A percentile compares a stretch with the other conserved stretches of the same genome.
These are phyloP conservation scores for Paxillus involutus DNA, from an alignment of 768 basidiomycete genomes.

Conservation along the genomic window DNA sequence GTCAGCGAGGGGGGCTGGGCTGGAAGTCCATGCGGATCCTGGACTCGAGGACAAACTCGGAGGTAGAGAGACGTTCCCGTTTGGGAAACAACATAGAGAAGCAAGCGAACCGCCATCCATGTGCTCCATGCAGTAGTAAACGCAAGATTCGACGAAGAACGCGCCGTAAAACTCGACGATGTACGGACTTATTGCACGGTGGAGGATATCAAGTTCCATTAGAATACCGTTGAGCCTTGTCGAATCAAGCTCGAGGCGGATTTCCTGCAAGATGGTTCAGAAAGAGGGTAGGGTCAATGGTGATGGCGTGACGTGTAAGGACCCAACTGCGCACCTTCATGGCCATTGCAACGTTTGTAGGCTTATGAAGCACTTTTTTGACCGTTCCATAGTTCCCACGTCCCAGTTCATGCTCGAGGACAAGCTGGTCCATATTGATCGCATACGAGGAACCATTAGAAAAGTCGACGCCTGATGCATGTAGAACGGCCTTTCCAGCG, in stretches of 20 bases:
- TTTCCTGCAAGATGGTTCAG: conserved; percentile 65
- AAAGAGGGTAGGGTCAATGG: background rate
- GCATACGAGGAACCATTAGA: conserved; percentile 86
- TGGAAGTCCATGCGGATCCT: conserved; percentile 35
- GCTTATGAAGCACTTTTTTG: conserved; percentile 90
- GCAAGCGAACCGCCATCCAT: conserved; percentile 99
- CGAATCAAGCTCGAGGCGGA: conserved; percentile 92
- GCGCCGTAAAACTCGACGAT: conserved; percentile 99
- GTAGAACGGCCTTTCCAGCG: conserved; percentile 87
- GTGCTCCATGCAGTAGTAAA: conserved; percentile 99
- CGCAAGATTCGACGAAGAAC: conserved; percentile 99
- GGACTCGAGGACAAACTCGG: conserved; percentile 32
- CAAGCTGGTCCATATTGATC: conserved; percentile 93
- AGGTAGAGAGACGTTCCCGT: conserved; percentile 34
- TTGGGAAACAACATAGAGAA: conserved; percentile 56
- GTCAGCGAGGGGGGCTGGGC: conserved; percentile 54
- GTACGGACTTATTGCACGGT: conserved; percentile 85
- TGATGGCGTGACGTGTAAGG: conserved; percentile 9
- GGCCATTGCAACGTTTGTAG: conserved; percentile 95
- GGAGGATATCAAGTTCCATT: conserved; percentile 98
- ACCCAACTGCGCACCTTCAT: conserved; percentile 76
- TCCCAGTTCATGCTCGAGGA: conserved; percentile 90
- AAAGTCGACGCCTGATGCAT: conserved; percentile 87
- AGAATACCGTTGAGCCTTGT: conserved; percentile 94
- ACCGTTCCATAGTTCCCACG: conserved; percentile 98